These are phyloP conservation scores for Purpureocillium takamizusanense DNA, from an alignment of 2,329 filamentous ascomycete species.

Conservation along the genomic window DNA sequence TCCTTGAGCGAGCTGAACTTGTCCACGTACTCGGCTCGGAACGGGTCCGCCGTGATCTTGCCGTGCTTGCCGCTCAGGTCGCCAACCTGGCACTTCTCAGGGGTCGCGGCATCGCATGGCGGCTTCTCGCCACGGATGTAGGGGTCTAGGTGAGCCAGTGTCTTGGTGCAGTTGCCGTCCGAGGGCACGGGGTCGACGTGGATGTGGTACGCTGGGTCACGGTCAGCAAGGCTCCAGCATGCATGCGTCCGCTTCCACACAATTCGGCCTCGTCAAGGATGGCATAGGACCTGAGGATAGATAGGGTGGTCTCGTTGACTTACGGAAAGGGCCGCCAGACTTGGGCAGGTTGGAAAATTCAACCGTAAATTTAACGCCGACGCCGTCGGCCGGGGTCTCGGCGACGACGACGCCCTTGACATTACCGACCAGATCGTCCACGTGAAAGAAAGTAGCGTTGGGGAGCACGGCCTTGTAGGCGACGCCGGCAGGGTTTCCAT, in stretches of 20 bases:
- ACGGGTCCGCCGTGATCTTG: constrained; percentile 42
- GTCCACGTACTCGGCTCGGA: constrained; percentile 43
- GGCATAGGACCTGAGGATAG: too few species aligned
- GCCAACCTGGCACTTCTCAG: constrained; percentile 64
- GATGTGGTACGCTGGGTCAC: constrained; percentile 61
- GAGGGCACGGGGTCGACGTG: constrained; percentile 55
- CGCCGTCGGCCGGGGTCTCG: constrained; percentile 34
- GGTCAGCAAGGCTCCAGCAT: too few species aligned
- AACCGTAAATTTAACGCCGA: constrained; percentile 47
- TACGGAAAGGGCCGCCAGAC: constrained; percentile 51
- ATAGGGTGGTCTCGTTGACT: constrained; percentile 23
- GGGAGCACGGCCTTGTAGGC: constrained; percentile 50
- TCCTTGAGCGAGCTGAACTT: constrained; percentile 44
- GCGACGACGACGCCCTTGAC: constrained; percentile 30
- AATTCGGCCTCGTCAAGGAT: constrained; percentile 1
- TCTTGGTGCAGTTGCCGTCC: constrained; percentile 62
- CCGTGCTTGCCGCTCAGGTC: constrained; percentile 71
- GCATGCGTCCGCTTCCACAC: too few species aligned
- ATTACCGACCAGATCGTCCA: constrained; percentile 38
- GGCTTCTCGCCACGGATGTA: constrained; percentile 54
- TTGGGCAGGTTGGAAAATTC: constrained; percentile 50
- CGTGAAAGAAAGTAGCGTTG: constrained; percentile 39
- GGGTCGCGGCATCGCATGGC: constrained; percentile 46
- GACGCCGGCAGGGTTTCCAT: constrained; percentile 45
- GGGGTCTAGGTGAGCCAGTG: constrained; percentile 63